Evolutionary conservation across 1,284 basidiomycete genomes (phyloP).

Genomic region (Marasmius sp.): DNA sequence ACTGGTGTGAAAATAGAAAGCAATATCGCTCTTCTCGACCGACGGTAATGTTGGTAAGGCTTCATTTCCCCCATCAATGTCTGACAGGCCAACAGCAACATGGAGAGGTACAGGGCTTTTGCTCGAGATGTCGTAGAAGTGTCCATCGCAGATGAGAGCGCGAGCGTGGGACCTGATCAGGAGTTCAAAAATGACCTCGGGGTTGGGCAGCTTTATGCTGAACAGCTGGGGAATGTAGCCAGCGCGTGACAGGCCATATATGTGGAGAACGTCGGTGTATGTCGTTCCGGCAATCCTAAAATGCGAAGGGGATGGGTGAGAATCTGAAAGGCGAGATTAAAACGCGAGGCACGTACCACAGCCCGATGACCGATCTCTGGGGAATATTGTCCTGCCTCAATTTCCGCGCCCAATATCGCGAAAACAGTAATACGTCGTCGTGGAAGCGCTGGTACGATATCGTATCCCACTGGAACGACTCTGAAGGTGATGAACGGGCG

Average conservation of each 20-base stretch:
- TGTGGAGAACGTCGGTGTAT: conserved; percentile 66
- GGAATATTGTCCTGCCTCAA: conserved; percentile 44
- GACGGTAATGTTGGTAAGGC: conserved; percentile 44
- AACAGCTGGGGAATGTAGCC: conserved; percentile 74
- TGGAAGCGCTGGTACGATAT: conserved; percentile 56
- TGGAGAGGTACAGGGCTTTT: conserved; percentile 47
- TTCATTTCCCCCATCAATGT: conserved; percentile 34
- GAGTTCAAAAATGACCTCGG: conserved; percentile 67
- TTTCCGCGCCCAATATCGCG: conserved; percentile 52
- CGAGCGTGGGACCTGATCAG: conserved; percentile 53
- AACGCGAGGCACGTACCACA: conserved; percentile 52
- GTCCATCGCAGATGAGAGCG: conserved; percentile 61
- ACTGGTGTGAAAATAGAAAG: conserved; percentile 73
- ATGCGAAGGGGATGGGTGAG: conserved; percentile 6
- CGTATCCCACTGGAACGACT: conserved; percentile 44
- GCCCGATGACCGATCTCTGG: conserved; percentile 57
- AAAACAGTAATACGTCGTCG: conserved; percentile 52
- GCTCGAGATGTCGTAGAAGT: conserved; percentile 33
- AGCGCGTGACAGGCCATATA: conserved; percentile 69
- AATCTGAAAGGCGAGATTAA: background rate
- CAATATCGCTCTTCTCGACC: conserved; percentile 40
- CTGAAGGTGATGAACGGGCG: conserved; percentile 27
- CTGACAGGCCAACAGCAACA: conserved; percentile 39
- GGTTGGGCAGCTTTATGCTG: conserved; percentile 68
- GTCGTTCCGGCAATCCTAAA: conserved; percentile 65